Evolutionary conservation across 805 yeast species (phyloP).

Genomic region (Lipomyces yamadae): DNA sequence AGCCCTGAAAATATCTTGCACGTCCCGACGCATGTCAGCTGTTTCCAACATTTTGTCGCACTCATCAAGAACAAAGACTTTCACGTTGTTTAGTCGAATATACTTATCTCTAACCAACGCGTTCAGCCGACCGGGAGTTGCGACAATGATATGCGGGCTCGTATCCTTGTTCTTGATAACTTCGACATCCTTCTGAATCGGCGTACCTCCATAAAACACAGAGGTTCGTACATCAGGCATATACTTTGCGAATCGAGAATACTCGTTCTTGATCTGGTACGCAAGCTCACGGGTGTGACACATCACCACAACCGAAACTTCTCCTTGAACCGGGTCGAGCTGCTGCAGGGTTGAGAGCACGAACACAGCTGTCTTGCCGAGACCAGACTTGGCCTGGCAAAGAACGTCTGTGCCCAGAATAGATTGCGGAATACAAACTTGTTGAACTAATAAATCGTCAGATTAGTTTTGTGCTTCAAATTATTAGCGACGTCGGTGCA

Average conservation of each 20-base stretch:
- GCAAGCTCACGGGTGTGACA: constrained; percentile 99
- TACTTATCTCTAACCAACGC: constrained; percentile 92
- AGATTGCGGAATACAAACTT: constrained; percentile 97
- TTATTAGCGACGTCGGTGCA: constrained; percentile 26
- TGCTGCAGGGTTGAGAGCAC: constrained; percentile 95
- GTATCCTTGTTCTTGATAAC: constrained; percentile 88
- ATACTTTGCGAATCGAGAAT: constrained; percentile 95
- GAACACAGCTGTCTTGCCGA: constrained; percentile 98
- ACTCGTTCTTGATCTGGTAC: constrained; percentile 96
- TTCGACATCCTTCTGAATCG: constrained; percentile 83
- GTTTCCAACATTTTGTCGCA: constrained; percentile 97
- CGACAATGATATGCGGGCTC: constrained; percentile 95
- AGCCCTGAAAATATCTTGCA: constrained; percentile 95
- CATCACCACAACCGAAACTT: constrained; percentile 88
- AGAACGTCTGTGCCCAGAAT: constrained; percentile 96
- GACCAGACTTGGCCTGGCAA: constrained; percentile 99
- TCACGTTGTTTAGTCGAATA: constrained; percentile 83
- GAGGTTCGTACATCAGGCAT: constrained; percentile 98
- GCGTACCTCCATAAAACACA: constrained; percentile 96
- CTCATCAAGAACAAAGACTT: constrained; percentile 95
- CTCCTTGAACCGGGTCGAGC: constrained; percentile 96
- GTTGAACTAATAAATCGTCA: constrained; percentile 69
- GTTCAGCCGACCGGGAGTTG: constrained; percentile 97
- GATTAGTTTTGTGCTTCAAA: constrained; percentile 30
- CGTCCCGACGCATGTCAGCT: constrained; percentile 87